Base-by-base conservation (phyloP, 2,329 filamentous ascomycete species). In the Colletotrichum cordylinicola region DNA sequence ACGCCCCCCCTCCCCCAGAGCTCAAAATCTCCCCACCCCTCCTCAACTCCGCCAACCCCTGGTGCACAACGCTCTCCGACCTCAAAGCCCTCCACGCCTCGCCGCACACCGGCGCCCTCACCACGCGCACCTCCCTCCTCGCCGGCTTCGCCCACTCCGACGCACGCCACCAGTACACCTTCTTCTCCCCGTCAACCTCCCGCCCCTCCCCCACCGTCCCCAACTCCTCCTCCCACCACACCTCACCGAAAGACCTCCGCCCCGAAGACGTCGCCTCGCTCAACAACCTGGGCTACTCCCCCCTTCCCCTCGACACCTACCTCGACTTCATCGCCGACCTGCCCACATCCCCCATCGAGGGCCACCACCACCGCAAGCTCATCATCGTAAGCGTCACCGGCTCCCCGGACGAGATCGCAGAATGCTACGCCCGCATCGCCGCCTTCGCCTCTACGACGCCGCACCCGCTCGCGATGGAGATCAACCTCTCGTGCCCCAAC, bases 401-500 rank as follows among this genome's bases (percentile, higher is more conserved):
- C 6, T 85, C 87, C 0, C 88, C 90, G 0, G 80, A 85, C 1
- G 91, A 94, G 13, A 88, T 95, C 0, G 84, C 85, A 0, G 78
- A 84, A 72, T 93, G 91, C 84, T 93, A 94, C 80, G 76, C 78
- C 1, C 83, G 85, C 16, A 88, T 94, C 75, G 82, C 81, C 74
- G 74, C 31, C 62, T 88, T 86, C 81, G 5, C 64, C 31, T 29
- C 86, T 6, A 74, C 88, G n/a, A 78, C 80, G 2, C 77, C 82
- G 6, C 83, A 91, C 78, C 87, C 88, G 2, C 85, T 95, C 1
- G 92, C 92, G 21, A 91, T 96, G 87, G 94, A 96, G 83, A 87
- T 96, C 80, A 96, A 96, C 81, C 90, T 96, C 35, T 94, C 91
- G 37, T 96, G 94, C 79, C 94, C 94, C 0, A 96, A 96, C 80